Evolutionary conservation across 805 yeast genomes (phyloP).

Genomic region (Ogataea sp.): DNA sequence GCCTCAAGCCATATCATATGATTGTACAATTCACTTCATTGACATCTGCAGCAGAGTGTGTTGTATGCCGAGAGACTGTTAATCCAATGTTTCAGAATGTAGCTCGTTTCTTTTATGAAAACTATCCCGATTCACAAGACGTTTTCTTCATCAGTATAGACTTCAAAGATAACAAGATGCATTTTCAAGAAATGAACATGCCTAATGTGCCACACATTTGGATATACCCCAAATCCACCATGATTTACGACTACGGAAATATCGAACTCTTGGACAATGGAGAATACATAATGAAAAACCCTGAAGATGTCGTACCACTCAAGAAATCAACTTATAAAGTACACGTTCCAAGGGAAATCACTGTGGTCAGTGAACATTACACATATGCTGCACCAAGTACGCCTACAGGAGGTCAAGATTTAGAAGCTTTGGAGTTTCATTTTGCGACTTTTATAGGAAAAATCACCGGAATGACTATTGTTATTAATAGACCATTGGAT

Average conservation of each 20-base stretch:
- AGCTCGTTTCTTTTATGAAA: conserved; percentile 32
- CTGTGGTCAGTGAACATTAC: conserved; percentile 18
- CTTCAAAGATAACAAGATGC: conserved; percentile 31
- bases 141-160: conserved; percentile 46
- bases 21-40: conserved; percentile 42
- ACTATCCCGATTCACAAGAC: conserved; percentile 32
- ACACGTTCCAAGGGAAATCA: conserved; percentile 8
- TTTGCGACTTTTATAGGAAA: conserved; percentile 49
- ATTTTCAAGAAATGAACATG: conserved; percentile 35
- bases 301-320: conserved; percentile 7
- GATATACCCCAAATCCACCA: conserved; percentile 38
- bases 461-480: conserved; percentile 33
- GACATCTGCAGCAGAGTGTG: conserved; percentile 34
- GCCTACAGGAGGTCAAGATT: conserved; percentile 12
- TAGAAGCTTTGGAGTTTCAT: conserved; percentile 30
- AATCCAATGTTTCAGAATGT: conserved; percentile 33
- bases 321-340: conserved; percentile 6
- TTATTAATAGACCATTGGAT: conserved; percentile 36
- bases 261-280: conserved; percentile 5
- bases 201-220: conserved; percentile 58
- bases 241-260: conserved; percentile 24
- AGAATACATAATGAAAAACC: conserved; percentile 5
- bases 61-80: conserved; percentile 34
- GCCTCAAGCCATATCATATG: conserved; percentile 43
- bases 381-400: conserved; percentile 14